Conservation (phyloP, 306 rosid genomes). For the Cotoneaster glaucophyllus region DNA sequence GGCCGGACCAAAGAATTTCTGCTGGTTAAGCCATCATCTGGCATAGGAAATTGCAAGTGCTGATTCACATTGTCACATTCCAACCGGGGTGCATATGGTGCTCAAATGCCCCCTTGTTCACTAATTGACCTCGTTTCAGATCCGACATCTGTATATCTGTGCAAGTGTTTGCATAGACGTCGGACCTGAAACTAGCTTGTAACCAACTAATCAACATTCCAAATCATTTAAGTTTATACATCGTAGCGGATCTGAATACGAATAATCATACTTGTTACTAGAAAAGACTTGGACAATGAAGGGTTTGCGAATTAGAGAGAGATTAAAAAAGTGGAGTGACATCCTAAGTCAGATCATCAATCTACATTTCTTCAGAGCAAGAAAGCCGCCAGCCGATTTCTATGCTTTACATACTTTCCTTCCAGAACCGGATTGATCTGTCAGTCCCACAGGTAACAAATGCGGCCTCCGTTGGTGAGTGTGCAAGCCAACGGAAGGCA, state of each 20-base stretch:
- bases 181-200: neutral
- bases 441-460: conserved; percentile 81
- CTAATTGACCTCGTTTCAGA: neutral
- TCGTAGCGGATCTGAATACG: neutral
- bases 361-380: neutral
- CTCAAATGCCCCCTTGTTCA: neutral
- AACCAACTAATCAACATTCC: neutral
- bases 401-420: conserved; percentile 35
- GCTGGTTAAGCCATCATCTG: neutral
- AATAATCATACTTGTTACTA: neutral
- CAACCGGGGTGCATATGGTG: neutral
- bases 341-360: neutral
- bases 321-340: neutral
- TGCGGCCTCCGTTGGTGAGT: conserved; percentile 67
- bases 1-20: neutral
- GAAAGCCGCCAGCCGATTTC: neutral
- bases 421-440: conserved; percentile 85
- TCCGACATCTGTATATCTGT: neutral
- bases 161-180: no score
- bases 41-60: neutral
- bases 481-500: conserved; percentile 90
- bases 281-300: neutral
- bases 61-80: neutral
- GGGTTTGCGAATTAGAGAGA: neutral
- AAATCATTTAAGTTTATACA: no score